Conservation (phyloP, 2,329 filamentous ascomycete genomes). For the Verticillium albo-atrum region DNA sequence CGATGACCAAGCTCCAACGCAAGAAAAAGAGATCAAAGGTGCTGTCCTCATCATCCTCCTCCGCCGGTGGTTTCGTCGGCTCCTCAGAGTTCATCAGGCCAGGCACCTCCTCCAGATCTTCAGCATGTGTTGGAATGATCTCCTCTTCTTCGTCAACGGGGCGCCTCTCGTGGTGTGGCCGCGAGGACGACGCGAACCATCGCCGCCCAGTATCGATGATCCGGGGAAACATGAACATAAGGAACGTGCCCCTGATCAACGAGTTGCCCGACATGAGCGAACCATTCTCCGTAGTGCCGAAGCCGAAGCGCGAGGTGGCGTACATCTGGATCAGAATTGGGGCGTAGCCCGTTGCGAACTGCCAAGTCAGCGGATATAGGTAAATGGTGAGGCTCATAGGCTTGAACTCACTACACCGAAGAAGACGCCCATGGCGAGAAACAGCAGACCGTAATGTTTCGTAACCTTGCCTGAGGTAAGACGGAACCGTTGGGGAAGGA, state of each 20-base stretch:
- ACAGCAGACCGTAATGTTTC: conserved; percentile 57
- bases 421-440: conserved; percentile 63
- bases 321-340: conserved; percentile 58
- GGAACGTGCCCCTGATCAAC: conserved; percentile 48
- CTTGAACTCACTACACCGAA: conserved; percentile 49
- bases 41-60: conserved; percentile 40
- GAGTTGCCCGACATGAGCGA: conserved; percentile 53
- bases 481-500: conserved; percentile 52
- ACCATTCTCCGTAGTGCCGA: conserved; percentile 51
- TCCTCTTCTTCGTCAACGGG: neutral
- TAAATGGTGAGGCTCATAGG: neutral
- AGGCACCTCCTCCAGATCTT: conserved; percentile 34
- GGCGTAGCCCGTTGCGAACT: conserved; percentile 59
- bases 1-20: conserved; percentile 59
- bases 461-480: conserved; percentile 43
- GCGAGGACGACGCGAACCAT: conserved; percentile 20
- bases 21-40: conserved; percentile 66
- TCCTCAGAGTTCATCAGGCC: conserved; percentile 39
- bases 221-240: conserved; percentile 49
- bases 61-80: conserved; percentile 26
- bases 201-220: conserved; percentile 44
- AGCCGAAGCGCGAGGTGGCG: conserved; percentile 49
- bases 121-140: conserved; percentile 30
- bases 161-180: neutral
- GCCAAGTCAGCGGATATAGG: neutral